A percentile compares a stretch with the other conserved stretches of the same genome.
phyloP scores from a whole-genome alignment of 192 early-diverging fungal genomes.

The Thamnidium elegans region DNA sequence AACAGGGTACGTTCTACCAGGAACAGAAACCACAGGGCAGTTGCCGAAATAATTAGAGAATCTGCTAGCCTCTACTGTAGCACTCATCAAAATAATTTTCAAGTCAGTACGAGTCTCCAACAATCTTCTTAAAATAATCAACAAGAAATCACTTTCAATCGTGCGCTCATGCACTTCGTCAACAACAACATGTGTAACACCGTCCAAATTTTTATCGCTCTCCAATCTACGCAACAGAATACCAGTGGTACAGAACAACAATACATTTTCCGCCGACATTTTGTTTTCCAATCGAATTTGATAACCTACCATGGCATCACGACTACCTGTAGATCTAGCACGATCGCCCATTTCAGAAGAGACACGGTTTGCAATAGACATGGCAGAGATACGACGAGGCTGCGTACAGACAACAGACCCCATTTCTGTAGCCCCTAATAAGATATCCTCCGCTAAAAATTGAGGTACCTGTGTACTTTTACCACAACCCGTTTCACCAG shows the following conservation, averaged over 20 bases:
- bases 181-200: conserved; percentile 67
- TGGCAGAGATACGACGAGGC: conserved; percentile 78
- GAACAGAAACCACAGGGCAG: conserved; percentile 59
- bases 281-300: conserved; percentile 65
- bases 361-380: conserved; percentile 76
- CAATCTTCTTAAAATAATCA: conserved; percentile 62
- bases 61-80: conserved; percentile 63
- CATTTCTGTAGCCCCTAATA: conserved; percentile 30
- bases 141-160: conserved; percentile 73
- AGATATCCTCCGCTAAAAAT: conserved; percentile 62
- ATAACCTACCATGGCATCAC: conserved; percentile 67
- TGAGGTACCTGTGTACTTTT: conserved; percentile 83
- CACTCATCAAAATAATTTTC: conserved; percentile 68
- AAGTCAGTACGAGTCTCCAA: conserved; percentile 47
- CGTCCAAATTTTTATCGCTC: conserved; percentile 52
- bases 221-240: conserved; percentile 68
- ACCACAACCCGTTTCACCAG: conserved; percentile 77
- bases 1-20: conserved; percentile 60
- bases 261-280: conserved; percentile 49
- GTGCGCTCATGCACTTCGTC: conserved; percentile 81
- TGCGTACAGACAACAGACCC: conserved; percentile 62
- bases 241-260: conserved; percentile 77
- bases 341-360: conserved; percentile 69
- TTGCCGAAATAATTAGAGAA: conserved; percentile 62
- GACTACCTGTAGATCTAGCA: conserved; percentile 44